Conservation (phyloP, 371 early-diverging fungal genomes). For the Funneliformis caledonium region DNA sequence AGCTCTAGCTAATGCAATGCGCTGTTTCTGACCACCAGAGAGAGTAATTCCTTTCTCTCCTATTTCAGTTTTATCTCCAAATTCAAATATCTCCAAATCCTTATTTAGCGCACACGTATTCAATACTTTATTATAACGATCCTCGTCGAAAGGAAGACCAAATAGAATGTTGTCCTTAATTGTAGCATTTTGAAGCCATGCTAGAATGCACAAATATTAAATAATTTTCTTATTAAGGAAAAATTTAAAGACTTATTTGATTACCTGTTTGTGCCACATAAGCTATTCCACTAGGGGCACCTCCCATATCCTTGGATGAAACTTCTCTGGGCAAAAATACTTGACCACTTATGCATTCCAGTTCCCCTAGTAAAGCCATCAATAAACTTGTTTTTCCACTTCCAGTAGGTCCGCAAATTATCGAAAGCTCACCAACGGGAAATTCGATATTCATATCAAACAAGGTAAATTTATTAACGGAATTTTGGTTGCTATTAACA, state of each 20-base stretch:
- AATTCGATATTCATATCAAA: constrained; percentile 57
- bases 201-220: constrained; percentile 44
- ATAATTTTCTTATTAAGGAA: not conserved
- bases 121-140: constrained; percentile 70
- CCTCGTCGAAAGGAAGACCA: constrained; percentile 68
- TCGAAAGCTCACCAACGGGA: constrained; percentile 60
- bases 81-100: constrained; percentile 80
- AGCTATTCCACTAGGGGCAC: constrained; percentile 62
- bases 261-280: constrained; percentile 70
- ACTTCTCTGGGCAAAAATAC: constrained; percentile 52
- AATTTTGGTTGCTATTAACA: constrained; percentile 36
- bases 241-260: too few species aligned
- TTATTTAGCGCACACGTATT: constrained; percentile 65
- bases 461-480: constrained; percentile 50
- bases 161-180: constrained; percentile 88
- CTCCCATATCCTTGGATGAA: constrained; percentile 46
- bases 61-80: constrained; percentile 91
- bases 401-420: constrained; percentile 67
- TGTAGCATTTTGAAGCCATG: constrained; percentile 88
- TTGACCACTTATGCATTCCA: constrained; percentile 57
- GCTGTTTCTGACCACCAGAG: constrained; percentile 80
- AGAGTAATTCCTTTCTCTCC: constrained; percentile 87
- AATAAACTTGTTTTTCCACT: constrained; percentile 73
- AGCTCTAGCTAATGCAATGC: constrained; percentile 83
- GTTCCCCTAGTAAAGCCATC: constrained; percentile 69